Base-by-base conservation (phyloP, 2,329 filamentous ascomycete genomes). In the Rhexocercosporidium sp. region DNA sequence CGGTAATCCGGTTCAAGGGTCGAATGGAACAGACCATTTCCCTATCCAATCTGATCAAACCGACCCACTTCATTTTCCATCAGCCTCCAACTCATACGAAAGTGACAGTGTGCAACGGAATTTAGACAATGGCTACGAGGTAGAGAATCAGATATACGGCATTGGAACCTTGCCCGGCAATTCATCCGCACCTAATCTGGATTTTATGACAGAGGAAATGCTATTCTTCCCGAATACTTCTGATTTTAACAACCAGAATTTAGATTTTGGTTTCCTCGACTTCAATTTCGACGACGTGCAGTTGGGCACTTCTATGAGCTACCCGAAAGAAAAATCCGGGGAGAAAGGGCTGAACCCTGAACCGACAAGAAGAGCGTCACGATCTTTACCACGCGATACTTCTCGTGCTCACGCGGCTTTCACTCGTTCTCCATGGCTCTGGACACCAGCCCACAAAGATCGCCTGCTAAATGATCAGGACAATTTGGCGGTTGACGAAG, bases 361-460 rank as follows among this genome's bases (percentile, higher is more conserved):
- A 34, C 11, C 41, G 49, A 11, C 49, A 25, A 57, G 29, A 6
- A 20, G 27, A 22, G 9, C 46, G 16, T 49, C 53, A 4, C n/a
- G 64, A 31, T 41, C 44, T 18, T 3, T 59, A 22, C 31, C 54
- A 39, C 51, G 66, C 44, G 66, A 67, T 60, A 57, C 66, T 9
- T 59, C 51, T 9, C 64, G 46, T 25, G 51, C 67, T 4, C 59
- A 70, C 64, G 70, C 70, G 37, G 70, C 70, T 12, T 72, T 72
- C 51, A 62, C 65, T 57, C 66, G 68, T 25, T 72, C 70, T 22
- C 70, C 68, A 16, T 72, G 70, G 70, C 64, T 72, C 9, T 72
- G 62, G 57, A 72, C 47, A 37, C 70, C 70, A 41, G 59, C 60
- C 16, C 56, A 64, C 31, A 51, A 56, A 14, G 70, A 72, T 57